Evolutionary conservation across 2,329 filamentous ascomycete species (phyloP), one percentile per base, ranked within the genome.

Genomic region (Hymenoscyphus occultus): DNA sequence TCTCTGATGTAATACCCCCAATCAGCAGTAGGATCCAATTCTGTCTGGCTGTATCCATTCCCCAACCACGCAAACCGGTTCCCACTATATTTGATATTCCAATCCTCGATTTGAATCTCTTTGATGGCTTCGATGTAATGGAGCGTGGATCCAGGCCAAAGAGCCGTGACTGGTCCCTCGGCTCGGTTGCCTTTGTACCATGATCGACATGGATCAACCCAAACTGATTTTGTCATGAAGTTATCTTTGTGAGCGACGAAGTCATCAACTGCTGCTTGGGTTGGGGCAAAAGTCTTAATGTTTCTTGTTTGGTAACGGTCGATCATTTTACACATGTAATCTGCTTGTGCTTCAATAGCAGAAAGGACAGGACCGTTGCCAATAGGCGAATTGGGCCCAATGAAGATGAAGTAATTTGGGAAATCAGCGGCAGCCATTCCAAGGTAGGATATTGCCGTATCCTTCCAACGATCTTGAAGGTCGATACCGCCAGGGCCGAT

Each of bases 241-340:
- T 72, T 67, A 64, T 82, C 78, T 54, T 79, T 79, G 74, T 79
- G 77, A 3, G 75, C 75, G 64, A 81, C 78, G 72, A 86, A 86
- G 66, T 85, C 84, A 12, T 74, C 73, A 7, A 84, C 79, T 1
- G 79, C 81, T 19, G 78, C 77, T 1, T 74, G 71, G 68, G 80
- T 81, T 9, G 83, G 79, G 3, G 77, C 71, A 61, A 82, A 80
- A 0, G 77, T 74, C 1, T 73, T 71, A 63, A 84, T 80, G 71
- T 81, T 78, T 70, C 82, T 76, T 2, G 78, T 81, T 71, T 83
- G 79, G 69, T 78, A 81, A 48, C 80, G 79, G 72, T 83, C 79
- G 65, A 85, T 78, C 48, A 83, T 71, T 67, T 81, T 80, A 68
- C 80, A 77, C 67, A 83, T 79, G 74, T 82, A 84, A 68, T 84